Evolutionary conservation across 192 early-diverging fungal species (phyloP).

Genomic region (Spizellomyces punctatus): DNA sequence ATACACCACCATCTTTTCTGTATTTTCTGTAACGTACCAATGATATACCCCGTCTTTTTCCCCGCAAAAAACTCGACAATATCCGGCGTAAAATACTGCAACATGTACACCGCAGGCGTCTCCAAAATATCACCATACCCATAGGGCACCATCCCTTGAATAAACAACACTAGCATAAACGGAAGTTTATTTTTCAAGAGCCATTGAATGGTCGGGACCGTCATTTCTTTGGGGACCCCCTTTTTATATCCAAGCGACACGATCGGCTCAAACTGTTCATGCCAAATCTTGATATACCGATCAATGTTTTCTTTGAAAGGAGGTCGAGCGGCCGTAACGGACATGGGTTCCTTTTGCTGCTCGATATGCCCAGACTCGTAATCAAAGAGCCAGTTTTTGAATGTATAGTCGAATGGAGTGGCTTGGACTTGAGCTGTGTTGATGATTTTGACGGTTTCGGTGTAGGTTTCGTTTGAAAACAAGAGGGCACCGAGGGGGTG

Average conservation of each 20-base stretch:
- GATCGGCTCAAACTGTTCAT: neutral
- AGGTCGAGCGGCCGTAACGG: neutral
- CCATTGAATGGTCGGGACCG: neutral
- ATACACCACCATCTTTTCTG: too few relatives aligned
- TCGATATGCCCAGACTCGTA: neutral
- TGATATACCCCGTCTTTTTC: neutral
- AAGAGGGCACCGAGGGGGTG: constrained; percentile 5
- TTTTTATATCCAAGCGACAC: neutral
- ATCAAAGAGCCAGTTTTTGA: constrained; percentile 8
- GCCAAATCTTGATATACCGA: neutral
- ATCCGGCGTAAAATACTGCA: constrained; percentile 3
- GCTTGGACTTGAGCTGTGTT: neutral
- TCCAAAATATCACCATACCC: constrained; percentile 5
- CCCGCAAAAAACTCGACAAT: constrained; percentile 3
- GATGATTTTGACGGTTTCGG: neutral
- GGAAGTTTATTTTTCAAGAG: neutral
- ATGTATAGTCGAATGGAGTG: neutral
- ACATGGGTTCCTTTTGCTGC: constrained; percentile 2
- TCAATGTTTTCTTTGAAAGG: neutral
- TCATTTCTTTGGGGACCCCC: neutral
- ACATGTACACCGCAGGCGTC: neutral
- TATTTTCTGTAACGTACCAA: too few relatives aligned
- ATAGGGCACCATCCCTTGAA: neutral
- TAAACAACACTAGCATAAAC: neutral
- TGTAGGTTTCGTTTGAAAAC: neutral